Percentiles rank a stretch among this genome's conserved stretches.
phyloP scores from a whole-genome alignment of 202 grass and related monocot species.

The Carex arenaria region DNA sequence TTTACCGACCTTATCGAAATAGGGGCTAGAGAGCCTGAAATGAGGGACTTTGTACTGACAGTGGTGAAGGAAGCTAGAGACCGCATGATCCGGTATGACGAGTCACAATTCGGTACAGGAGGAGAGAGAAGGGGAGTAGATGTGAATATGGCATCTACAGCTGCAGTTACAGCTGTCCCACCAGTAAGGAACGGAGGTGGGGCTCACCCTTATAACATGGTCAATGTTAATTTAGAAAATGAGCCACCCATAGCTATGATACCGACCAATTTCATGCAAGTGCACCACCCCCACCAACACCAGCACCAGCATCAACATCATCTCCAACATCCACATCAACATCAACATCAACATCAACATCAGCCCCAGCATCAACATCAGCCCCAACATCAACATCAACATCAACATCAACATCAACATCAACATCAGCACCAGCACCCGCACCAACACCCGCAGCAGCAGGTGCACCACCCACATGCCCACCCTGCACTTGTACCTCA shows the following conservation, averaged over 20 bases:
- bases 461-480: slow-evolving; percentile 27
- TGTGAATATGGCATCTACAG: slow-evolving; percentile 66
- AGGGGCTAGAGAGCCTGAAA: slow-evolving; percentile 71
- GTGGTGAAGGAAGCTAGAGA: slow-evolving; percentile 67
- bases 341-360: no score
- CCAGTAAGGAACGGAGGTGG: slow-evolving; percentile 52
- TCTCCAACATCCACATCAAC: neutral
- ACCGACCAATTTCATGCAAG: slow-evolving; percentile 84
- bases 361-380: slow-evolving; percentile 12
- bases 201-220: slow-evolving; percentile 54
- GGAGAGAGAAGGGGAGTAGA: slow-evolving; percentile 43
- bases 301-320: slow-evolving; percentile 23
- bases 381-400: slow-evolving; percentile 33
- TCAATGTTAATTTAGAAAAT: slow-evolving; percentile 65
- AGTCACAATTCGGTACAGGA: slow-evolving; percentile 35
- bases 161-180: slow-evolving; percentile 21
- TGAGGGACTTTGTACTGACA: slow-evolving; percentile 76
- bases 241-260: slow-evolving; percentile 48
- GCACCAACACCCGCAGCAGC: slow-evolving; percentile 38
- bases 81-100: slow-evolving; percentile 43
- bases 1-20: slow-evolving; percentile 67
- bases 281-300: slow-evolving; percentile 39
- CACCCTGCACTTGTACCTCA: slow-evolving; percentile 49
- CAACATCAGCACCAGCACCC: slow-evolving; percentile 25
- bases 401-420: slow-evolving; percentile 22